Percentiles rank a stretch among this genome's conserved stretches.
Conservation (phyloP, 495 filamentous ascomycete genomes). For the Annulohypoxylon moriforme region DNA sequence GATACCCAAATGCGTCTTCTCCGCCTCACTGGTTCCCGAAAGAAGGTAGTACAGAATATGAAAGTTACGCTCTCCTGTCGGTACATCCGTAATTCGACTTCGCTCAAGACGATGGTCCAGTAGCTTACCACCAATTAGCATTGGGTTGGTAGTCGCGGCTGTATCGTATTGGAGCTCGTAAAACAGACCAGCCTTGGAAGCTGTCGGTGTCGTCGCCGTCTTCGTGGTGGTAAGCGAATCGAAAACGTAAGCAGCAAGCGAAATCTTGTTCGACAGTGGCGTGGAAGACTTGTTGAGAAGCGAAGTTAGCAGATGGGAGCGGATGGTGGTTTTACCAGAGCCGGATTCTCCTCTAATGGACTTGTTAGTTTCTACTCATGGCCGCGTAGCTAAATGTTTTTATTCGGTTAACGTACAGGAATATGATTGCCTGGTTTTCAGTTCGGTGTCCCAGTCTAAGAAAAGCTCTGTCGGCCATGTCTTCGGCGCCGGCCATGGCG, state of each 20-base stretch:
- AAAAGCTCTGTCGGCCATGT: constrained; percentile 85
- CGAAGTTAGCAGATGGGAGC: constrained; percentile 85
- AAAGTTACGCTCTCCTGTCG: constrained; percentile 95
- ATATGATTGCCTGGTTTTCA: constrained; percentile 92
- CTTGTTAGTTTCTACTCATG: constrained; percentile 39
- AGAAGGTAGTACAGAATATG: constrained; percentile 95
- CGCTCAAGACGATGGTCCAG: constrained; percentile 93
- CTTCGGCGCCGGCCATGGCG: constrained; percentile 87
- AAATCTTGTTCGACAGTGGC: constrained; percentile 90
- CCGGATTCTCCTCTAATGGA: constrained; percentile 86
- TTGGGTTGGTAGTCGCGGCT: constrained; percentile 78
- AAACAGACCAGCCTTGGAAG: constrained; percentile 94
- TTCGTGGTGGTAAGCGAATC: constrained; percentile 98
- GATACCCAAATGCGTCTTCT: constrained; percentile 89
- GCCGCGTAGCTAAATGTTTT: neutral
- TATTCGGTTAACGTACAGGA: constrained; percentile 72
- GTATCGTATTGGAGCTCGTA: constrained; percentile 97
- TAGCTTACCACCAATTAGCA: constrained; percentile 91
- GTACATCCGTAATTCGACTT: constrained; percentile 87
- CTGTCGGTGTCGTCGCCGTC: constrained; percentile 91
- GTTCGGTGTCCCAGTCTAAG: constrained; percentile 86
- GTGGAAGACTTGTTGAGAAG: constrained; percentile 89
- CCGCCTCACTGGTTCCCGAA: constrained; percentile 88
- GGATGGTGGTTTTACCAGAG: constrained; percentile 93
- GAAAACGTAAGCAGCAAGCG: constrained; percentile 92